Conservation (phyloP, 2,329 filamentous ascomycete species). For the Aspergillus puulaauensis region DNA sequence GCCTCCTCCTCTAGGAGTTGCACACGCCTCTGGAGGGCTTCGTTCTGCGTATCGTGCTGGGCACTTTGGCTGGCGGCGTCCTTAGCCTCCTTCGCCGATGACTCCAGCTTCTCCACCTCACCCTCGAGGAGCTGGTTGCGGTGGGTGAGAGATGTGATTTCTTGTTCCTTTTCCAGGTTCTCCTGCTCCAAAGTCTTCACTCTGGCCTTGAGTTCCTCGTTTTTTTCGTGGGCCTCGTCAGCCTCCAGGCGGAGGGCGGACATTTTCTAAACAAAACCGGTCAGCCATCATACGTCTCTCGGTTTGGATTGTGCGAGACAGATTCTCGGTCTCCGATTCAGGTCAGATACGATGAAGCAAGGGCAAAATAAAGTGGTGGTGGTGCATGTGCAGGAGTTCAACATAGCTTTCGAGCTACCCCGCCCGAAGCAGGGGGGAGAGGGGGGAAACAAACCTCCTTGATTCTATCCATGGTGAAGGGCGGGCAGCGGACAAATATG, state of each 20-base stretch:
- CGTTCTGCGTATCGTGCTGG: constrained; percentile 84
- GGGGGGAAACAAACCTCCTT: constrained; percentile 69
- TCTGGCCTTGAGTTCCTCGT: constrained; percentile 82
- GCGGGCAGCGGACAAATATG: constrained; percentile 26
- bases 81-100: constrained; percentile 81
- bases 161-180: constrained; percentile 94
- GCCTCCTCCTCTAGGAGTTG: constrained; percentile 98
- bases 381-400: constrained; percentile 23
- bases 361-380: constrained; percentile 10
- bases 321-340: neutral
- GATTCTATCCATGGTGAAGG: constrained; percentile 74
- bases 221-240: constrained; percentile 77
- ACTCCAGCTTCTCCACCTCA: constrained; percentile 92
- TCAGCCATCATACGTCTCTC: constrained; percentile 16
- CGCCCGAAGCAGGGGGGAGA: constrained; percentile 32
- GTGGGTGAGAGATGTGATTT: constrained; percentile 94
- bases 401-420: constrained; percentile 38
- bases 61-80: constrained; percentile 77
- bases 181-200: constrained; percentile 92
- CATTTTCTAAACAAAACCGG: constrained; percentile 69
- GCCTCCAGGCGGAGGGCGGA: constrained; percentile 90
- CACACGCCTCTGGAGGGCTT: constrained; percentile 85
- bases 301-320: constrained; percentile 1
- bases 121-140: constrained; percentile 87
- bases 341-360: constrained; percentile 14